These are phyloP conservation scores for Hemileccinum rubropunctum DNA, from an alignment of 768 basidiomycete species.

Conservation along the genomic window DNA sequence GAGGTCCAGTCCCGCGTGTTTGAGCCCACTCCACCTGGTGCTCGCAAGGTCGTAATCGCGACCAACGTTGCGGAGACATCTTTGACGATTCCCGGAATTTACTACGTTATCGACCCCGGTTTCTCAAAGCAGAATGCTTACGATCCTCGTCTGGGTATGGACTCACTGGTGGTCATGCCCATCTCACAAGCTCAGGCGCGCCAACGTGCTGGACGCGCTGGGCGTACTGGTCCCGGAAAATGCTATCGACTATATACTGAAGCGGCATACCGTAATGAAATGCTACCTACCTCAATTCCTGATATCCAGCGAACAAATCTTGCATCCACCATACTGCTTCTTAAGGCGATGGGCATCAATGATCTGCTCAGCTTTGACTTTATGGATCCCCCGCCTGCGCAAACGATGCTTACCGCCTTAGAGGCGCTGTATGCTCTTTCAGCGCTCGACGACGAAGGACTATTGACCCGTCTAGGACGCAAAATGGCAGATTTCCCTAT, in stretches of 20 bases:
- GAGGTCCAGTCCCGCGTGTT: slow-evolving; percentile 98
- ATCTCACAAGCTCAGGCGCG: slow-evolving; percentile 98
- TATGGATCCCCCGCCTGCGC: slow-evolving; percentile 98
- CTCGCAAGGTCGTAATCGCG: slow-evolving; percentile 99
- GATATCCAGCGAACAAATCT: slow-evolving; percentile 97
- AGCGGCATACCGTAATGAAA: slow-evolving; percentile 97
- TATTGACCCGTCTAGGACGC: slow-evolving; percentile 89
- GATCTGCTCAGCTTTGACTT: slow-evolving; percentile 98
- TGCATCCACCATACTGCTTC: slow-evolving; percentile 86
- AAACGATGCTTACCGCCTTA: slow-evolving; percentile 94
- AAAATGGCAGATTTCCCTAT: slow-evolving; percentile 99
- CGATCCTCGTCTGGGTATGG: slow-evolving; percentile 96
- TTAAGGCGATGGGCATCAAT: slow-evolving; percentile 99
- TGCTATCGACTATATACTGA: slow-evolving; percentile 98
- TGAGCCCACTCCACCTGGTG: slow-evolving; percentile 95
- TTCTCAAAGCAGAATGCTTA: slow-evolving; percentile 99
- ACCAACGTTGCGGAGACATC: slow-evolving; percentile 99
- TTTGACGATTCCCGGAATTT: slow-evolving; percentile 97
- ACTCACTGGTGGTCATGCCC: slow-evolving; percentile 97
- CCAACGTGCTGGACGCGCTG: slow-evolving; percentile 93
- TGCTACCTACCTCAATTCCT: slow-evolving; percentile 96
- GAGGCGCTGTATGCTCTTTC: slow-evolving; percentile 94
- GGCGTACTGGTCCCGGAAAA: slow-evolving; percentile 97
- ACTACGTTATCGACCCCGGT: slow-evolving; percentile 98
- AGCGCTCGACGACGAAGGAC: slow-evolving; percentile 94